Base-by-base conservation (phyloP, 2,329 filamentous ascomycete species). In the Ophiostoma angusticollis region DNA sequence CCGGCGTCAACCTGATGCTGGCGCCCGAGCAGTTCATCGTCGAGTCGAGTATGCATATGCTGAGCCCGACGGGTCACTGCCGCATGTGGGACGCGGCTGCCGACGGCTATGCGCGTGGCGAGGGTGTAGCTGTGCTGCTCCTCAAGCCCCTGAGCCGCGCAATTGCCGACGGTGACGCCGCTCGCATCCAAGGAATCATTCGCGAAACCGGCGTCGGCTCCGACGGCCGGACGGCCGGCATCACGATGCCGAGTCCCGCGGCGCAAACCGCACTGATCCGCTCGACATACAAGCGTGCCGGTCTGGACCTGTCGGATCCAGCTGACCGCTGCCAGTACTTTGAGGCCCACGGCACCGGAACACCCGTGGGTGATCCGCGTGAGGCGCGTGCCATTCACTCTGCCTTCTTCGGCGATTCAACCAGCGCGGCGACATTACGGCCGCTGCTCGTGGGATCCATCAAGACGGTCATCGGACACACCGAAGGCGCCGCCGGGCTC, bases 41-140 rank as follows among this genome's bases (percentile, higher is more conserved):
- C 33, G 46, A 49, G 44, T 43, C 43, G 17, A 42, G 31, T 9
- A 30, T 45, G 6, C 35, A 43, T 27, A 40, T 49, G 35, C 43
- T 50, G 1, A 50, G 47, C 14, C 28, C 34, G 5, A 35, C 40
- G 2, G 47, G 48, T 9, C 40, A 40, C 25, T 45, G 24, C n/a
- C 38, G 39, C 23, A 34, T 45, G 0, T 62, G 66, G 30, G 52
- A 58, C 17, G 54, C 59, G 0, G 56, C 53, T 9, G 47, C 58
- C 21, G 65, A 66, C 42, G 66, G 65, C 3, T 69, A 67, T 42
- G 60, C 53, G 0, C 54, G 63, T 5, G 64, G 59, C 4, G 65
- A 69, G 43, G 65, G 61, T 6, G 48, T 58, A n/a, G 57, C 48
- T 1, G 50, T 57, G 13, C 28, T 68, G 12, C 36, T 64, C 5